A percentile compares a stretch with the other conserved stretches of the same genome.
phyloP scores from a whole-genome alignment of 805 yeast species.

The Yueomyces sinensis region DNA sequence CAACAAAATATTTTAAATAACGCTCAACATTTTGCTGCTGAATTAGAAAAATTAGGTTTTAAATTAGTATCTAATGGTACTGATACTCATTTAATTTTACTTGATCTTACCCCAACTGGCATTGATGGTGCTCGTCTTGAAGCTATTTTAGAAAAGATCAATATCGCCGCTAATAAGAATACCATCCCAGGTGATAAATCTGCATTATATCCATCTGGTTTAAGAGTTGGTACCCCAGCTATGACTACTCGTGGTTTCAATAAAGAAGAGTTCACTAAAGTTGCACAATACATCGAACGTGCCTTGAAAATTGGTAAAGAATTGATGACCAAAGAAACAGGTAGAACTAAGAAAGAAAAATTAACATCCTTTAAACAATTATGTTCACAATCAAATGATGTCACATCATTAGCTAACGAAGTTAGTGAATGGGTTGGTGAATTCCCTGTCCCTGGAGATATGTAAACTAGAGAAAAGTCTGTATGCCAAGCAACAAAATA shows the following conservation, averaged over 20 bases:
- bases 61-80: conserved; percentile 85
- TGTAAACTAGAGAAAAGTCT: no score
- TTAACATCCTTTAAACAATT: conserved; percentile 58
- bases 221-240: conserved; percentile 96
- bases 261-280: conserved; percentile 62
- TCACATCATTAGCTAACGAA: conserved; percentile 47
- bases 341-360: conserved; percentile 47
- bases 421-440: conserved; percentile 59
- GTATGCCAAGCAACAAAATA: no score
- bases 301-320: conserved; percentile 61
- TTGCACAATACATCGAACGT: conserved; percentile 64
- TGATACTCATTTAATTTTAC: conserved; percentile 83
- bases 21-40: conserved; percentile 63
- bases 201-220: conserved; percentile 91
- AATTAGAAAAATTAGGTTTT: conserved; percentile 50
- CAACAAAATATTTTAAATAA: conserved; percentile 74
- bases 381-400: conserved; percentile 51
- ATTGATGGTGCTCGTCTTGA: conserved; percentile 96
- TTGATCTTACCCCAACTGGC: conserved; percentile 59
- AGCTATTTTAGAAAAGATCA: conserved; percentile 73
- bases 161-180: conserved; percentile 93
- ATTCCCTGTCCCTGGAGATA: conserved; percentile 85
- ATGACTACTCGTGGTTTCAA: conserved; percentile 95
- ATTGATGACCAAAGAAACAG: conserved; percentile 49
- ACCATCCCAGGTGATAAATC: conserved; percentile 94